Evolutionary conservation across 2,329 filamentous ascomycete species (phyloP), one percentile per base, ranked within the genome.

Genomic region (Hymenoscyphus fructigenus): DNA sequence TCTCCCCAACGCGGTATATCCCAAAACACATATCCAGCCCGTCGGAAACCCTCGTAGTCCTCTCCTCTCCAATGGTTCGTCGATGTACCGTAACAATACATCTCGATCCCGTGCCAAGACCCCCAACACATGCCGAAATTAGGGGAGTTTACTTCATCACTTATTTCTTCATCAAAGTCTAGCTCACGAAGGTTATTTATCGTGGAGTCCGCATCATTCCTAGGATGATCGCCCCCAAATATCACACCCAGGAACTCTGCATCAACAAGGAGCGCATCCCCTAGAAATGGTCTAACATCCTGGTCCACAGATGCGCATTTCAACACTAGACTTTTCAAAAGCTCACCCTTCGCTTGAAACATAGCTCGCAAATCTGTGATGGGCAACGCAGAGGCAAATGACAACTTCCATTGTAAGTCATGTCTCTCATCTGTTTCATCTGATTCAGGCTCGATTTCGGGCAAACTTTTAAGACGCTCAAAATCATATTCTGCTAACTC

Each of bases 401-500:
- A 17, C 29, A 47, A 44, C 62, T 9, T 41, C 32, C 57, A 26
- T 61, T 7, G 15, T 5, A 44, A 44, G 9, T 9, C 15, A 44
- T 44, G 9, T n/a, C 6, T 2, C 41, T 7, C 17, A 57, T n/a
- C 15, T 29, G 59, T 47, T 32, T 38, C 47, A 32, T 23, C 23
- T 6, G 15, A 28, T 61, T 61, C 29, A 44, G 28, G 5, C 9
- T 14, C 15, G 14, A 15, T 4, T 58, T 57, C 34, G 32, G 57
- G 47, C 10, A 7, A 36, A 7, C 10, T 36, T 12, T 5, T 12
- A 64, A 59, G 38, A 50, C 50, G 55, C 5, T 28, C 26, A 50
- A 57, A 61, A 23, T 53, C 28, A 28, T 59, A 12, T 28, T 65
- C 58, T 53, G 58, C 63, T 36, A 61, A 29, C 20, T 65, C 63